A percentile compares a stretch with the other conserved stretches of the same genome.
Conservation (phyloP, 164 flowering plant species). For the Amborella trichopoda region DNA sequence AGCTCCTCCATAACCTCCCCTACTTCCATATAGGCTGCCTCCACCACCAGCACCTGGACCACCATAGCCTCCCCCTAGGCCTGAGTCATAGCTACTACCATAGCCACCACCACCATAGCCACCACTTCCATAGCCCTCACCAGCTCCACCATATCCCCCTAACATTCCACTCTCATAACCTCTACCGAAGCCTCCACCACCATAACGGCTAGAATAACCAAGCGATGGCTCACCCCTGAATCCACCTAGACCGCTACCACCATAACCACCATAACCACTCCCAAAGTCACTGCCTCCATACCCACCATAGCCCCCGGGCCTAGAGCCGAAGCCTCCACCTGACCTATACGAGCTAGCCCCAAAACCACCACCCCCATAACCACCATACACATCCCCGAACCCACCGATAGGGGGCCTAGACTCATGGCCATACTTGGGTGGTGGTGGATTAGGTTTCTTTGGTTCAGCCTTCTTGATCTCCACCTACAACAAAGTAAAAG, state of each 20-base stretch:
- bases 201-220: slow-evolving; percentile 56
- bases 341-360: slow-evolving; percentile 51
- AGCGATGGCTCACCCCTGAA: slow-evolving; percentile 55
- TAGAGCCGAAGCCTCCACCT: slow-evolving; percentile 41
- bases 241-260: slow-evolving; percentile 37
- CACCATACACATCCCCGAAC: slow-evolving; percentile 51
- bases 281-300: slow-evolving; percentile 44
- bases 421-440: slow-evolving; percentile 41
- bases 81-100: slow-evolving; percentile 28
- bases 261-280: slow-evolving; percentile 54
- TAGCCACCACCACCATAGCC: slow-evolving; percentile 25
- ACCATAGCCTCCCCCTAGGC: slow-evolving; percentile 39
- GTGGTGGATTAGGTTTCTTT: slow-evolving; percentile 51
- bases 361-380: slow-evolving; percentile 35
- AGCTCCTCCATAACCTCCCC: slow-evolving; percentile 43
- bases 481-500: slow-evolving; percentile 41
- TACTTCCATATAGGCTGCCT: slow-evolving; percentile 36
- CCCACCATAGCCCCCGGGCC: slow-evolving; percentile 46
- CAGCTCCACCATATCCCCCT: slow-evolving; percentile 48
- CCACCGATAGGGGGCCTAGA: slow-evolving; percentile 49
- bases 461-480: slow-evolving; percentile 96
- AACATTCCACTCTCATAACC: slow-evolving; percentile 30
- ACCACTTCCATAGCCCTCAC: slow-evolving; percentile 44
- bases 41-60: slow-evolving; percentile 20
- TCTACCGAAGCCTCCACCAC: slow-evolving; percentile 42